phyloP scores from a whole-genome alignment of 2,329 filamentous ascomycete genomes.

The Cladophialophora bantiana region DNA sequence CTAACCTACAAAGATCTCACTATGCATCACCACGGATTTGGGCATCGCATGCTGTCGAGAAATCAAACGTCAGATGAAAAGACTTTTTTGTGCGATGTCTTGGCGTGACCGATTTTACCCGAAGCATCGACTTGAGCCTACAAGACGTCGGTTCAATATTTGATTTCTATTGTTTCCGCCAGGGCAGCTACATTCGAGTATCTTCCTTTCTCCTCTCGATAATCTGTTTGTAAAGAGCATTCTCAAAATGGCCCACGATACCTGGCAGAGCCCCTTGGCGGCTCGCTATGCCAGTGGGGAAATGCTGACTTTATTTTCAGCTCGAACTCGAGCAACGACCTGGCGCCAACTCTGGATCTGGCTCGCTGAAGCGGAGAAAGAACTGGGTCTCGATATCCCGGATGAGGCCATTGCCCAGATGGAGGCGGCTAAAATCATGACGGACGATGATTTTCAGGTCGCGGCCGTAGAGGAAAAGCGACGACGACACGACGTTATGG shows the following conservation, averaged over 20 bases:
- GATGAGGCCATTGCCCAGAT: conserved; percentile 78
- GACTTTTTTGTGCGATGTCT: neutral
- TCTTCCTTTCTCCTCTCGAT: neutral
- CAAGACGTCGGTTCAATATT: neutral
- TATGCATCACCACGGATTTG: neutral
- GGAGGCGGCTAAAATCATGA: conserved; percentile 74
- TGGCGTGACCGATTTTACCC: conserved; percentile 16
- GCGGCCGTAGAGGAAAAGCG: conserved; percentile 78
- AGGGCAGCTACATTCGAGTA: neutral
- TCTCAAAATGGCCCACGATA: conserved; percentile 53
- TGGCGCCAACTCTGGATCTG: conserved; percentile 88
- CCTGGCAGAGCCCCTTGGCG: conserved; percentile 72
- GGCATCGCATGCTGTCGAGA: neutral
- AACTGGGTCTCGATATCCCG: conserved; percentile 78
- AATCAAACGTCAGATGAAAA: conserved; percentile 3
- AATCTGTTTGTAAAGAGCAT: neutral
- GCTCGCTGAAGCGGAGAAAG: conserved; percentile 81
- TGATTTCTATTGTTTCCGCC: neutral
- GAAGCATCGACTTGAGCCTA: neutral
- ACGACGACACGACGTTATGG: conserved; percentile 70
- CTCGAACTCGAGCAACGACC: conserved; percentile 74
- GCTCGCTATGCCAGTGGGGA: conserved; percentile 75
- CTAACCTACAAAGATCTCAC: neutral
- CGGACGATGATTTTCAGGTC: conserved; percentile 77
- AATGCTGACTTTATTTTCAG: conserved; percentile 82